Conservation (phyloP, 345 rosid genomes). For the Nephelium lappaceum region DNA sequence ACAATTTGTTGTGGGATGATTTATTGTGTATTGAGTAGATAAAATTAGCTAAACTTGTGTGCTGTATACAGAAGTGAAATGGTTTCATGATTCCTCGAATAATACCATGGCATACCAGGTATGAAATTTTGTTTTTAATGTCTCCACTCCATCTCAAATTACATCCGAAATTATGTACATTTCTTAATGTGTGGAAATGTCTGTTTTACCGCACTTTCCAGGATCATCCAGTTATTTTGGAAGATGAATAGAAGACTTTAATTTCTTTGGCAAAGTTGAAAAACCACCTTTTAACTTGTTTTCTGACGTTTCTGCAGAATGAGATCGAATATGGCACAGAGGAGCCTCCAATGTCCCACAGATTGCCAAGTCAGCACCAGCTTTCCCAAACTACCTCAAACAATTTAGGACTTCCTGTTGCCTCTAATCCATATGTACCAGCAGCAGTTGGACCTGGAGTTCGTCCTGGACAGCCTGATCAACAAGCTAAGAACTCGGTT, state of each 20-base stretch:
- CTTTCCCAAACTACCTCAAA: constrained; percentile 34
- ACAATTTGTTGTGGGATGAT: neutral
- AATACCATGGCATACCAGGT: neutral
- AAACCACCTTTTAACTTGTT: neutral
- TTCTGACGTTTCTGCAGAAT: constrained; percentile 48
- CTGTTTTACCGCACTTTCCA: neutral
- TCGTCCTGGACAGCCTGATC: constrained; percentile 43
- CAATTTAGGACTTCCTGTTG: constrained; percentile 30
- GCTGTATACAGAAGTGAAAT: neutral
- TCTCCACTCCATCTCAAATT: neutral
- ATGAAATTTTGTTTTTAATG: neutral
- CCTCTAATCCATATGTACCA: constrained; percentile 41
- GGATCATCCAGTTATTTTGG: neutral
- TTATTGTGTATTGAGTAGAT: neutral
- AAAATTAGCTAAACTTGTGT: neutral
- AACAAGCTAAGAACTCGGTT: constrained; percentile 50
- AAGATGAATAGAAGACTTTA: constrained; percentile 1
- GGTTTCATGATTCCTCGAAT: neutral
- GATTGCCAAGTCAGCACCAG: constrained; percentile 47
- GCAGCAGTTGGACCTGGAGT: constrained; percentile 28
- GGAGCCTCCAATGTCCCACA: constrained; percentile 55
- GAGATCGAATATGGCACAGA: constrained; percentile 71
- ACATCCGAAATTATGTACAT: neutral
- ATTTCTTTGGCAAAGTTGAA: neutral
- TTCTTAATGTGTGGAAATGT: neutral